Evolutionary conservation across 805 yeast genomes (phyloP).

Genomic region (Jamesozyma piceae): DNA sequence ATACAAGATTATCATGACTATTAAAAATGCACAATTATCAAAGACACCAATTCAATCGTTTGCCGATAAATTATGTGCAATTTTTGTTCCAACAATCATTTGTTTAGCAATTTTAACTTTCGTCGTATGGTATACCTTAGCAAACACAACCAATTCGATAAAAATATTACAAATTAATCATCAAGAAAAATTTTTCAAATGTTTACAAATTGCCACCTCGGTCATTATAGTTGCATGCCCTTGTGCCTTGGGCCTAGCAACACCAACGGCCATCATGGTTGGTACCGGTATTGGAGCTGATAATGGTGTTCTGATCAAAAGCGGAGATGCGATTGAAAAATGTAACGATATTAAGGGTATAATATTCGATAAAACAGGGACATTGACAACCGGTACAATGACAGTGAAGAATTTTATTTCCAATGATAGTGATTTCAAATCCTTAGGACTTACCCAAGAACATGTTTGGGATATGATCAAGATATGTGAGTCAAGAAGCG

Average conservation of each 20-base stretch:
- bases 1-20: constrained; percentile 76
- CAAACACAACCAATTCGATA: not conserved
- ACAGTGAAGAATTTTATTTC: constrained; percentile 26
- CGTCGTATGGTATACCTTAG: constrained; percentile 41
- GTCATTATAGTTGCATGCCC: constrained; percentile 98
- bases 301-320: constrained; percentile 83
- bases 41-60: constrained; percentile 86
- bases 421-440: constrained; percentile 1
- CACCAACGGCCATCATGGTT: constrained; percentile 98
- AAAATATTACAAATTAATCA: constrained; percentile 11
- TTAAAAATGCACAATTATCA: constrained; percentile 79
- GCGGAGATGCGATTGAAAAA: constrained; percentile 79
- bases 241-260: constrained; percentile 93
- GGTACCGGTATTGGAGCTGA: constrained; percentile 95
- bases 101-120: constrained; percentile 57
- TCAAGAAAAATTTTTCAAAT: constrained; percentile 14
- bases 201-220: constrained; percentile 74
- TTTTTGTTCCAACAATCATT: constrained; percentile 73
- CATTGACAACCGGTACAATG: constrained; percentile 83
- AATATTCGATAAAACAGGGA: constrained; percentile 91
- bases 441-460: constrained; percentile 9
- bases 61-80: constrained; percentile 78
- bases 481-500: constrained; percentile 2
- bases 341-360: constrained; percentile 38
- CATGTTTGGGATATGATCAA: too few relatives aligned